phyloP scores from a whole-genome alignment of 129 eudicot genomes.

The Scalesia atractyloides region DNA sequence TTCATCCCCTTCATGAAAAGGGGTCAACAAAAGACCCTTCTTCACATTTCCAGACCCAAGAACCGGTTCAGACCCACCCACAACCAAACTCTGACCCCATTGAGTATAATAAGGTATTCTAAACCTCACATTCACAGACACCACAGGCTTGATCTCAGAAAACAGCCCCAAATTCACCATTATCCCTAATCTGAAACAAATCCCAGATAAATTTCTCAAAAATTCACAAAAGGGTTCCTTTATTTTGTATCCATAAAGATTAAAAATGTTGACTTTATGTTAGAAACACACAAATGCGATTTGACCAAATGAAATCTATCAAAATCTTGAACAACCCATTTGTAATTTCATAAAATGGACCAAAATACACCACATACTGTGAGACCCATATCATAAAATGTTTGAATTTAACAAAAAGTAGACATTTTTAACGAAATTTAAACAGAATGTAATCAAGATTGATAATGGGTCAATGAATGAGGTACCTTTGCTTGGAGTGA shows the following conservation, averaged over 20 bases:
- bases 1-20: constrained; percentile 80
- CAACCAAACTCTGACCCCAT: constrained; percentile 92
- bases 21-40: constrained; percentile 73
- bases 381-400: neutral
- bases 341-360: neutral
- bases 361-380: neutral
- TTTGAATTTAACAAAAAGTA: neutral
- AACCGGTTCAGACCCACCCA: constrained; percentile 80
- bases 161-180: constrained; percentile 77
- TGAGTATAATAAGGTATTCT: constrained; percentile 89
- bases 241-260: neutral
- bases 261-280: neutral
- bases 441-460: neutral
- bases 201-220: constrained; percentile 5
- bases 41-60: constrained; percentile 93
- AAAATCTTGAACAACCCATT: constrained; percentile 1
- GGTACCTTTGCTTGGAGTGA: constrained; percentile 44
- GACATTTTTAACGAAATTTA: neutral
- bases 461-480: constrained; percentile 22
- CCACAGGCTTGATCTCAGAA: constrained; percentile 53
- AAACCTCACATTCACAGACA: constrained; percentile 65
- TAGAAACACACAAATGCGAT: constrained; percentile 1
- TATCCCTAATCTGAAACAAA: constrained; percentile 30
- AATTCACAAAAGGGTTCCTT: neutral
- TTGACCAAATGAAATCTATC: neutral